These are phyloP conservation scores for Citrullus mucosospermus DNA, from an alignment of 306 rosid genomes.

Conservation along the genomic window DNA sequence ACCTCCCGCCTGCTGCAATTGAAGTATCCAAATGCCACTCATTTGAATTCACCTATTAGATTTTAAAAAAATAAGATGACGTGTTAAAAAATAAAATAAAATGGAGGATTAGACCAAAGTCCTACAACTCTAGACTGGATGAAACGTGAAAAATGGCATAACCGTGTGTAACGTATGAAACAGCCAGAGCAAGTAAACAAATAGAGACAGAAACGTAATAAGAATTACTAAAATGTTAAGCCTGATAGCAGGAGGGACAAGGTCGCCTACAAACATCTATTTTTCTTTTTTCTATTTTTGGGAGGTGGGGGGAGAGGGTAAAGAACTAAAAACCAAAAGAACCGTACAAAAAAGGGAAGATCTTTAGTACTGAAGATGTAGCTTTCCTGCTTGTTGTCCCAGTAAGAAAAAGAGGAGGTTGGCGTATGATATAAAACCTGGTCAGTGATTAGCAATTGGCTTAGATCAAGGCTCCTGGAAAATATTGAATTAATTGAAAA, in stretches of 20 bases:
- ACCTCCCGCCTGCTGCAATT: constrained; percentile 90
- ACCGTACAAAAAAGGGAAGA: constrained; percentile 90
- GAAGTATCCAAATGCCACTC: constrained; percentile 99
- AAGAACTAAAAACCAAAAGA: too few species aligned
- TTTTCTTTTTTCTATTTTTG: too few species aligned
- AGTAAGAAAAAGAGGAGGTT: constrained; percentile 66
- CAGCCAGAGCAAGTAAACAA: not conserved
- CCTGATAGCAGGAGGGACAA: not conserved
- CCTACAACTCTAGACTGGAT: not conserved
- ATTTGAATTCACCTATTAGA: constrained; percentile 77
- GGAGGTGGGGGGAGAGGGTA: too few species aligned
- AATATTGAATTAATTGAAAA: not conserved
- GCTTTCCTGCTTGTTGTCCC: constrained; percentile 59
- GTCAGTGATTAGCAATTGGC: not conserved
- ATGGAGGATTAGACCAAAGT: not conserved
- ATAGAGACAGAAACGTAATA: not conserved
- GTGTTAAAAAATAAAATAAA: not conserved
- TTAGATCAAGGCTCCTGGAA: not conserved
- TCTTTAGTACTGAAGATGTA: constrained; percentile 57
- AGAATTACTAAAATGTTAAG: not conserved
- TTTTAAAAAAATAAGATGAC: not conserved
- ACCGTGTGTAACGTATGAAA: not conserved
- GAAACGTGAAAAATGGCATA: not conserved
- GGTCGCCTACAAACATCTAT: not conserved
- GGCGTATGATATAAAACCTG: constrained; percentile 87